Conservation (phyloP, 2,329 filamentous ascomycete genomes). For the Cordyceps javanica region DNA sequence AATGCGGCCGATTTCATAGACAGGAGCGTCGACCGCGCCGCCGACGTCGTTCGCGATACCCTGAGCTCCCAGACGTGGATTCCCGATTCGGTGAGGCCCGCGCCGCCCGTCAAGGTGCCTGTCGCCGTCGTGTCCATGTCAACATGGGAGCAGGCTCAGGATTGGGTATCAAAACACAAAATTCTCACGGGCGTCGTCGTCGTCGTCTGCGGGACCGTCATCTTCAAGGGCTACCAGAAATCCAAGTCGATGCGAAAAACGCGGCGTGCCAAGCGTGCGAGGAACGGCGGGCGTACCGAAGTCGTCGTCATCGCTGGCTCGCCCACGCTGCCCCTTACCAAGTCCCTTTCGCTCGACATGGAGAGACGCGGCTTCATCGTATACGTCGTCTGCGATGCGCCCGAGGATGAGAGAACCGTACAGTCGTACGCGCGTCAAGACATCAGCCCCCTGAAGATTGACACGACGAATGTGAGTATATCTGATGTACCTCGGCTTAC, state of each 20-base stretch:
- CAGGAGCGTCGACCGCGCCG: conserved; percentile 70
- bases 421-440: conserved; percentile 72
- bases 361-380: conserved; percentile 91
- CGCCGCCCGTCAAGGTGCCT: conserved; percentile 37
- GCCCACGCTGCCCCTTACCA: conserved; percentile 74
- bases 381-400: conserved; percentile 79
- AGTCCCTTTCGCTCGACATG: conserved; percentile 76
- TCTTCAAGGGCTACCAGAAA: conserved; percentile 45
- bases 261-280: conserved; percentile 69
- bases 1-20: conserved; percentile 77
- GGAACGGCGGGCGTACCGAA: conserved; percentile 79
- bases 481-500: neutral
- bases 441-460: conserved; percentile 73
- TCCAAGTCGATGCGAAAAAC: conserved; percentile 56
- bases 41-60: conserved; percentile 62
- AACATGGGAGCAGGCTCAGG: conserved; percentile 49
- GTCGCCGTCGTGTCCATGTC: conserved; percentile 28
- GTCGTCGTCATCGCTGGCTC: conserved; percentile 87
- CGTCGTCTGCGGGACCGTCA: conserved; percentile 61
- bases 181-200: conserved; percentile 66
- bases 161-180: conserved; percentile 69
- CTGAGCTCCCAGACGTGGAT: conserved; percentile 66
- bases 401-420: conserved; percentile 77
- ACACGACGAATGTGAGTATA: conserved; percentile 67
- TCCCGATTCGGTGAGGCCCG: conserved; percentile 59